Evolutionary conservation across 441 rosid genomes (phyloP).

Genomic region (Brassica balearica): DNA sequence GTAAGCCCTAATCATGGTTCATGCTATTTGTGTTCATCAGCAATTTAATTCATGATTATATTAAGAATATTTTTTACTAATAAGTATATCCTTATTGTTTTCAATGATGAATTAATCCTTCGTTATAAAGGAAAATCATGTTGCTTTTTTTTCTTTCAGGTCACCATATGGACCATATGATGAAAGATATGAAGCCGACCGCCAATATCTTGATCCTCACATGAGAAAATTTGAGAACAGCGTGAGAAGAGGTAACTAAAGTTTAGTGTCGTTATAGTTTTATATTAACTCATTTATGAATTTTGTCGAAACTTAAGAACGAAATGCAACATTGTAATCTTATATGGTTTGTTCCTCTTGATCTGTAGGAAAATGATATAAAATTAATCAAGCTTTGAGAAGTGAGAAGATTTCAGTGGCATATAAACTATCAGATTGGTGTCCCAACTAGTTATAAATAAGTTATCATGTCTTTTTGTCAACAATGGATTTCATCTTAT

Average conservation of each 20-base stretch:
- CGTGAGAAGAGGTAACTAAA: neutral
- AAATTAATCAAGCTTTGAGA: conserved; percentile 13
- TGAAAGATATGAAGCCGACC: neutral
- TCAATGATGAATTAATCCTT: neutral
- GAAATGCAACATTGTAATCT: neutral
- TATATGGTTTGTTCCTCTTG: neutral
- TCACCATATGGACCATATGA: neutral
- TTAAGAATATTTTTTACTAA: neutral
- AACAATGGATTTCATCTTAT: conserved; percentile 1
- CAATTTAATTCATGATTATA: neutral
- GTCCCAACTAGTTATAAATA: conserved; percentile 1
- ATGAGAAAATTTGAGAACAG: neutral
- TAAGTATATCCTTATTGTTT: neutral
- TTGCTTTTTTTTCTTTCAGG: neutral
- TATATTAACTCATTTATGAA: neutral
- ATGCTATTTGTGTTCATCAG: neutral
- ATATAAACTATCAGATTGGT: neutral
- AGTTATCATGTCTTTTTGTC: neutral
- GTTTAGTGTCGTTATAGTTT: neutral
- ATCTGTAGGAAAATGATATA: neutral
- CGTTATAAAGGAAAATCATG: neutral
- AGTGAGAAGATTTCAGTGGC: conserved; percentile 11
- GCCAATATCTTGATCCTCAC: conserved; percentile 4
- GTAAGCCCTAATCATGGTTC: neutral
- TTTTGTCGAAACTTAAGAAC: neutral